These are phyloP conservation scores for Quillaja saponaria DNA, from an alignment of 306 rosid genomes.

Conservation along the genomic window DNA sequence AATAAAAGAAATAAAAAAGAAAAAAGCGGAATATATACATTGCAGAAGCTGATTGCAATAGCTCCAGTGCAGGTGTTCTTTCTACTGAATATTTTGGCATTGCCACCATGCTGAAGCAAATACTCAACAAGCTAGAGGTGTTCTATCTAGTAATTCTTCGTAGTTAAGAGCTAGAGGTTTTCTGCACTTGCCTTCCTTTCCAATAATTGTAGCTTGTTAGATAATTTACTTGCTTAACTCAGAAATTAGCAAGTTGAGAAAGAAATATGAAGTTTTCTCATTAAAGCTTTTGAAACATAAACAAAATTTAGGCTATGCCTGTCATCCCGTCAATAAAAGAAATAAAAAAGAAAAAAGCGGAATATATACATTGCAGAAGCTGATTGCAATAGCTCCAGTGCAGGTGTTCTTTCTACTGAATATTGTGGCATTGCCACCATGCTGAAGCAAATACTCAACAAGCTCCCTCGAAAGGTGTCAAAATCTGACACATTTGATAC, in stretches of 20 bases:
- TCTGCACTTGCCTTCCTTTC: background rate
- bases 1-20: background rate
- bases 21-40: background rate
- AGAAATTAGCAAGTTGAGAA: constrained; percentile 13
- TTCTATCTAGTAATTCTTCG: constrained; percentile 8
- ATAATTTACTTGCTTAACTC: constrained; percentile 20
- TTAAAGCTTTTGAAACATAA: constrained; percentile 4
- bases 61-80: constrained; percentile 41
- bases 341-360: background rate
- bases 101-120: constrained; percentile 86
- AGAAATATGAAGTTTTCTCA: background rate
- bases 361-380: background rate
- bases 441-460: constrained; percentile 91
- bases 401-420: constrained; percentile 34
- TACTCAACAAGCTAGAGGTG: constrained; percentile 78
- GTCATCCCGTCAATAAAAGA: too few relatives aligned
- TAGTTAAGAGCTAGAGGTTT: background rate
- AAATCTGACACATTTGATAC: constrained; percentile 71
- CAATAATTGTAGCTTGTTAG: constrained; percentile 7
- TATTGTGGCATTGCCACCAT: constrained; percentile 49
- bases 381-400: constrained; percentile 34
- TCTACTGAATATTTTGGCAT: constrained; percentile 29
- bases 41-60: constrained; percentile 11
- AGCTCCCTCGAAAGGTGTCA: constrained; percentile 77
- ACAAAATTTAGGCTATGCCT: background rate